Conservation (phyloP, 75 land plant species). For the Gnetum montanum region DNA sequence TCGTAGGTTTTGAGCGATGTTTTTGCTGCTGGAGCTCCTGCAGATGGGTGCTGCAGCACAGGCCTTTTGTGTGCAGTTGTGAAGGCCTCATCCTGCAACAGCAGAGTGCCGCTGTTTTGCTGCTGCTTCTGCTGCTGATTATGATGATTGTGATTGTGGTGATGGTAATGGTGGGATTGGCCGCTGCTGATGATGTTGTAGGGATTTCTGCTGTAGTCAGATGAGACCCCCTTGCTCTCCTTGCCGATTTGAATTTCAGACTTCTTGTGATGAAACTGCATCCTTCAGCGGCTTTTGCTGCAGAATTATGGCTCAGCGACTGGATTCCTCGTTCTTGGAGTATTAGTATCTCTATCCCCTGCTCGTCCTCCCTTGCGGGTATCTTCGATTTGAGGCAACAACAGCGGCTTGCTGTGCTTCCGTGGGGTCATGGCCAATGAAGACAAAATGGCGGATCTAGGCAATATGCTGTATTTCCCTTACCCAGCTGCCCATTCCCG, state of each 20-base stretch:
- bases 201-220: conserved; percentile 3
- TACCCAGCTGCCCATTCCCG: too few species aligned
- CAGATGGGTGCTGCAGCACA: conserved; percentile 12
- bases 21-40: conserved; percentile 3
- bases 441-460: too few species aligned
- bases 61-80: conserved; percentile 23
- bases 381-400: too few species aligned
- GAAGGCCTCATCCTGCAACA: conserved; percentile 12
- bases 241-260: conserved; percentile 47
- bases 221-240: conserved; percentile 14
- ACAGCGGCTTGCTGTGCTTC: too few species aligned
- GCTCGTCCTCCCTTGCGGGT: too few species aligned
- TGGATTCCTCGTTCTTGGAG: too few species aligned
- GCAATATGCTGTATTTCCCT: too few species aligned
- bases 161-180: not conserved
- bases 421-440: too few species aligned
- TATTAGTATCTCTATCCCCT: too few species aligned
- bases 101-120: conserved; percentile 10
- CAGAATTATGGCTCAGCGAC: too few species aligned
- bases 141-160: too few species aligned
- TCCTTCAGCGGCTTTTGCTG: too few species aligned
- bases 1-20: not conserved
- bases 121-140: conserved; percentile 2
- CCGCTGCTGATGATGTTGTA: not conserved
- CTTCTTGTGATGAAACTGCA: conserved; percentile 34